phyloP scores from a whole-genome alignment of 2,329 filamentous ascomycete species.

The Mycosphaerelloides madeirae region DNA sequence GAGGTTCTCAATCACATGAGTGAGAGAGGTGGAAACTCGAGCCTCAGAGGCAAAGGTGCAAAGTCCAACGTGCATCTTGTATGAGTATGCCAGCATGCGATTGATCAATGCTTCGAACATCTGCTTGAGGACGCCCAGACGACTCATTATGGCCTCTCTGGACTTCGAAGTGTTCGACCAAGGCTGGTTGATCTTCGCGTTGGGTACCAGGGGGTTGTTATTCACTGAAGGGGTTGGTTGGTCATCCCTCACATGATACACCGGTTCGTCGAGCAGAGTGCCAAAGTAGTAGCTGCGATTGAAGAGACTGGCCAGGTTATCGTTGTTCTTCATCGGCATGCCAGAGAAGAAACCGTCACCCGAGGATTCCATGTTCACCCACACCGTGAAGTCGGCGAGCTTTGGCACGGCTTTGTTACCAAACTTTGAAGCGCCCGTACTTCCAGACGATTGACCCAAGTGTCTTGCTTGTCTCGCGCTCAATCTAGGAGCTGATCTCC shows the following conservation, averaged over 20 bases:
- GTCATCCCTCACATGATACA: slow-evolving; percentile 6
- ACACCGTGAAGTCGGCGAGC: slow-evolving; percentile 5
- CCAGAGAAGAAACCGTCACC: slow-evolving; percentile 14
- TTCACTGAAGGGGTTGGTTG: neutral
- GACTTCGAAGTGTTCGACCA: neutral
- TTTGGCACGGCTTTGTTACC: neutral
- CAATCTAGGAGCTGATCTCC: slow-evolving; percentile 25
- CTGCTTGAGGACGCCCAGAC: slow-evolving; percentile 36
- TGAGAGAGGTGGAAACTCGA: slow-evolving; percentile 26
- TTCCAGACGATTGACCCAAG: slow-evolving; percentile 24
- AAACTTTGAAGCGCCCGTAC: slow-evolving; percentile 22
- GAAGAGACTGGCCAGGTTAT: slow-evolving; percentile 15
- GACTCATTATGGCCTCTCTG: slow-evolving; percentile 12
- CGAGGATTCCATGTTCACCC: slow-evolving; percentile 9
- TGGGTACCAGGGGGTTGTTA: slow-evolving; percentile 20
- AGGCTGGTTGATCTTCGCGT: slow-evolving; percentile 10
- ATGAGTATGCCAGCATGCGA: slow-evolving; percentile 35
- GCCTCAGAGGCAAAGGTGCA: slow-evolving; percentile 31
- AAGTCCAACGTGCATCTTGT: slow-evolving; percentile 35
- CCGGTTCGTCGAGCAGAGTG: slow-evolving; percentile 18
- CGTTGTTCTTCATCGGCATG: neutral
- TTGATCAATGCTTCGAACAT: slow-evolving; percentile 38
- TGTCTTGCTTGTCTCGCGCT: slow-evolving; percentile 19
- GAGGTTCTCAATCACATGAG: slow-evolving; percentile 36
- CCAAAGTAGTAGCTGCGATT: slow-evolving; percentile 18